Percentiles rank a stretch among this genome's conserved stretches.
Conservation (phyloP, 306 rosid species). For the Oemleria cerasiformis region DNA sequence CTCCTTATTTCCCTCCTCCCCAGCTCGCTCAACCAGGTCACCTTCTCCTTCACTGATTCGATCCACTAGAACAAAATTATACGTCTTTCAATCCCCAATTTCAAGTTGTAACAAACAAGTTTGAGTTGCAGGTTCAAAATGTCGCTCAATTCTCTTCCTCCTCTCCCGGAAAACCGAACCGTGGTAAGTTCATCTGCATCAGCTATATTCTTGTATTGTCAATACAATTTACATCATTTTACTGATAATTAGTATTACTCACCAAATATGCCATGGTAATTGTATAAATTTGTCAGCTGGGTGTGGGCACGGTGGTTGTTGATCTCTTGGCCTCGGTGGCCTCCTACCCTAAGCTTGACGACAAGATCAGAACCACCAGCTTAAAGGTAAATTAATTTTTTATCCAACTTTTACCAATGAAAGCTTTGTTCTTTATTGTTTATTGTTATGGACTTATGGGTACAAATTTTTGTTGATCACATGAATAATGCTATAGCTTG, state of each 20-base stretch:
- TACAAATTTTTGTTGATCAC: no score
- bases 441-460: no score
- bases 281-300: constrained; percentile 44
- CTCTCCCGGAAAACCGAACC: constrained; percentile 31
- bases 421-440: background rate
- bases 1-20: background rate
- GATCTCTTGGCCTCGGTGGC: constrained; percentile 67
- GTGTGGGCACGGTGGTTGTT: constrained; percentile 51
- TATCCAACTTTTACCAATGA: background rate
- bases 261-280: background rate
- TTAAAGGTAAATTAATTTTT: constrained; percentile 40
- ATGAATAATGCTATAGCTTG: background rate
- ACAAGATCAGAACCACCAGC: constrained; percentile 70
- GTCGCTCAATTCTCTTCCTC: constrained; percentile 47
- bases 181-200: background rate
- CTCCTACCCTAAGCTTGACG: constrained; percentile 70
- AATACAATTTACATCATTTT: background rate
- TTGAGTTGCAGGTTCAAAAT: constrained; percentile 31
- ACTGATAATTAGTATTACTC: background rate
- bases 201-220: background rate
- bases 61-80: background rate
- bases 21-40: constrained; percentile 23
- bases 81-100: background rate
- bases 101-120: background rate
- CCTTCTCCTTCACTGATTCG: background rate